A percentile compares a stretch with the other conserved stretches of the same genome.
Conservation (phyloP, 1,139 yeast species). For the Hyphopichia buzzinii region DNA sequence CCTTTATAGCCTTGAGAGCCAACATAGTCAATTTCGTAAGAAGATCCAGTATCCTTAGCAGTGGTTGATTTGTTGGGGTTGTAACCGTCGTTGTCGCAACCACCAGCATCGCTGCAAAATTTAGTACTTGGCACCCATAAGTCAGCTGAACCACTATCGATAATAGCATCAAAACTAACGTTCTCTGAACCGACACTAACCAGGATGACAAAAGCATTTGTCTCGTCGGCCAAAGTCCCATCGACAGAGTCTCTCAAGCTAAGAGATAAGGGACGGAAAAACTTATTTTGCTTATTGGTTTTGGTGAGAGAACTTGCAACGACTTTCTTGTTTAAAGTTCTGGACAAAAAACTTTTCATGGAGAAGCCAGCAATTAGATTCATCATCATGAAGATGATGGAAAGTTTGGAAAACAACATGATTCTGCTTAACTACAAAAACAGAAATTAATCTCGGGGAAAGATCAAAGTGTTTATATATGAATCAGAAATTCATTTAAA, state of each 20-base stretch:
- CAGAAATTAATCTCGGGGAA: too few relatives aligned
- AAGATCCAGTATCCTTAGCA: constrained; percentile 2
- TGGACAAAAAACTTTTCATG: not conserved
- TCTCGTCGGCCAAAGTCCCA: not conserved
- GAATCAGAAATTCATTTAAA: too few relatives aligned
- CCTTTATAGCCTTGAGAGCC: constrained; percentile 4
- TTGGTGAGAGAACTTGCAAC: constrained; percentile 2
- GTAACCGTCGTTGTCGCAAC: constrained; percentile 3
- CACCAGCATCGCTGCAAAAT: constrained; percentile 1
- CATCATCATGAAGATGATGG: not conserved
- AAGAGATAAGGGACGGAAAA: constrained; percentile 2
- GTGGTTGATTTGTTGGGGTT: constrained; percentile 2
- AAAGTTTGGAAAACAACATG: not conserved
- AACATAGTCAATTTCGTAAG: constrained; percentile 4
- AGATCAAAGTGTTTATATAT: too few relatives aligned
- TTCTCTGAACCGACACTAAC: constrained; percentile 3
- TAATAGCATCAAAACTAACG: constrained; percentile 1
- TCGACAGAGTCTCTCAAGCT: not conserved
- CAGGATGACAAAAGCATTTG: constrained; percentile 3
- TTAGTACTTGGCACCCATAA: constrained; percentile 4
- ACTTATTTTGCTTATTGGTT: not conserved
- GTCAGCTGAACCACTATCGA: constrained; percentile 5
- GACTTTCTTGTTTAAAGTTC: constrained; percentile 2
- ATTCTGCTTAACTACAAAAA: too few relatives aligned
- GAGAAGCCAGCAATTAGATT: not conserved